phyloP scores from a whole-genome alignment of 202 grass and related monocot species.

The Zizania palustris region DNA sequence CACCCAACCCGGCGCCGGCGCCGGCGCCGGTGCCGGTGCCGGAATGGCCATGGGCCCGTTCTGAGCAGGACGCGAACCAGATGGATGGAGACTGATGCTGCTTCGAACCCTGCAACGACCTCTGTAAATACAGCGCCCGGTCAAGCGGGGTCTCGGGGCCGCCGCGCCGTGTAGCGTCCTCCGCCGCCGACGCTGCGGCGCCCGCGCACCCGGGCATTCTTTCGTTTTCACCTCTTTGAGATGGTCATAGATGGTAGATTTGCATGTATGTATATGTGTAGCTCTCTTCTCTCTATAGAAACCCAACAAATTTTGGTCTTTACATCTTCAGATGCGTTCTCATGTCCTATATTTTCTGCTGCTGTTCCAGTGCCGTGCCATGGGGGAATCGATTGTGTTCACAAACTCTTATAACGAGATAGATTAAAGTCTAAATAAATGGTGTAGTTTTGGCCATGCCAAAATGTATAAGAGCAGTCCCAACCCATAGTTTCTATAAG shows the following conservation, averaged over 20 bases:
- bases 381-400: too few species aligned
- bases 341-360: too few species aligned
- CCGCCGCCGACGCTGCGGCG: neutral
- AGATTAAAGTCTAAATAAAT: too few species aligned
- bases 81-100: neutral
- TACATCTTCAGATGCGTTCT: too few species aligned
- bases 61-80: conserved; percentile 15
- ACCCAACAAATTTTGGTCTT: neutral
- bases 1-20: conserved; percentile 12
- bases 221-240: neutral
- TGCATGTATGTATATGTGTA: neutral
- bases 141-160: neutral
- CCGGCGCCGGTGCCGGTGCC: neutral
- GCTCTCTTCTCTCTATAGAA: neutral
- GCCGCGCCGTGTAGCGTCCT: too few species aligned
- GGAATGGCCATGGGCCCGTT: conserved; percentile 44
- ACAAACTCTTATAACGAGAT: too few species aligned
- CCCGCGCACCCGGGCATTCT: neutral
- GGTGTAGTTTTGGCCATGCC: too few species aligned
- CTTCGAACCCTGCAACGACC: neutral
- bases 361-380: too few species aligned
- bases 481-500: too few species aligned
- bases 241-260: neutral
- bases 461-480: too few species aligned
- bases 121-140: conserved; percentile 44